Percentiles rank a stretch among this genome's conserved stretches.
Evolutionary conservation across 2,329 filamentous ascomycete genomes (phyloP).

Genomic region (Penicillium digitatum): DNA sequence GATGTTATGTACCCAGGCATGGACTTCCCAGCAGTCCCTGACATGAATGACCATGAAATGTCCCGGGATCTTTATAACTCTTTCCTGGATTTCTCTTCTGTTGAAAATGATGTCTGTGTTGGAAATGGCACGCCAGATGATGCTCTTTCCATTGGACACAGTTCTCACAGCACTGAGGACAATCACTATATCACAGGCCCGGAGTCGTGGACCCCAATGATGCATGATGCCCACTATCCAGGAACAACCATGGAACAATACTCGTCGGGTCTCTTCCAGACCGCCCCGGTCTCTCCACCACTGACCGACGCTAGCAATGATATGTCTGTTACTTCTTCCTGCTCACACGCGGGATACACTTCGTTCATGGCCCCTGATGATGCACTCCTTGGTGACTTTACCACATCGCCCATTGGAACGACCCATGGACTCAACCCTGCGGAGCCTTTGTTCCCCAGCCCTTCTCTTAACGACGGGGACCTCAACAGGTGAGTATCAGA

Average conservation of each 20-base stretch:
- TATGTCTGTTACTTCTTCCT: slow-evolving; percentile 40
- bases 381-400: slow-evolving; percentile 36
- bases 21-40: slow-evolving; percentile 38
- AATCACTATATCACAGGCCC: slow-evolving; percentile 31
- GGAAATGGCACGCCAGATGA: slow-evolving; percentile 38
- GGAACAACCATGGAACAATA: slow-evolving; percentile 36
- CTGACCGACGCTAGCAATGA: slow-evolving; percentile 43
- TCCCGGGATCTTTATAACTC: slow-evolving; percentile 40
- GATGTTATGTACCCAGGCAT: slow-evolving; percentile 40
- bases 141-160: slow-evolving; percentile 37
- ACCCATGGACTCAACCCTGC: slow-evolving; percentile 36
- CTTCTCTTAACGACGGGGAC: slow-evolving; percentile 40
- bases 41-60: slow-evolving; percentile 39
- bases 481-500: slow-evolving; percentile 38
- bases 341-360: slow-evolving; percentile 38
- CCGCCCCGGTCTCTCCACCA: slow-evolving; percentile 42
- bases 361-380: slow-evolving; percentile 39
- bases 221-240: slow-evolving; percentile 34
- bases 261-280: slow-evolving; percentile 34
- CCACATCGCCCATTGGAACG: slow-evolving; percentile 31
- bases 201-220: slow-evolving; percentile 37
- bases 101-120: slow-evolving; percentile 40
- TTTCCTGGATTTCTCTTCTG: slow-evolving; percentile 39
- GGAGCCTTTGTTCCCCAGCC: slow-evolving; percentile 40
- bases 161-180: slow-evolving; percentile 36